Base-by-base conservation (phyloP, 352 stramenopile species). In the Phytophthora sansomeana region DNA sequence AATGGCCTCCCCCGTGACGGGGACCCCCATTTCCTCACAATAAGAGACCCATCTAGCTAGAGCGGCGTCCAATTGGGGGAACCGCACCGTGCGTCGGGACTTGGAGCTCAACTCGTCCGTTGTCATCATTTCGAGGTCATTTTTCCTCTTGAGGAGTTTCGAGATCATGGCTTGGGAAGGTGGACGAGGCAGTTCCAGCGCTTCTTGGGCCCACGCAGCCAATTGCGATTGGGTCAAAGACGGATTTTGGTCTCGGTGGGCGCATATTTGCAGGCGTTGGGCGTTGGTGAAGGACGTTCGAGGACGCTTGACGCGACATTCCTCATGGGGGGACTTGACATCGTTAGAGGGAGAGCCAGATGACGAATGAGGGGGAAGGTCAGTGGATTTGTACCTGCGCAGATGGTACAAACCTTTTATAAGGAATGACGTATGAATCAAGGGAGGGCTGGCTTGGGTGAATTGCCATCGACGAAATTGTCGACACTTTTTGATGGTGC, bases 111-210 rank as follows among this genome's bases (percentile, higher is more conserved):
- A 68, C 53, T 69, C 51, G 33, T 72, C 63, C 21, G 14, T 50
- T 28, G 68, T 66, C 57, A 72, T 72, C 24, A 10, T 53, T 32
- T 76, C 68, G 5, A 76, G 35, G 42, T 63, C 63, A 4, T 11
- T 17, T 64, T 76, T 73, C 26, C 68, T 54, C 52, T 76, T 76
- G 19, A 76, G 63, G 26, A 76, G 47, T 63, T 76, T 76, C 5
- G 63, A 73, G 26, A 76, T 76, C 68, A 76, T 76, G 35, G 63
- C 63, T 46, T 76, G 68, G 6, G 68, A 76, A 4, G 68, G 68
- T 58, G 68, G 62, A 17, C 68, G 68, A 5, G 63, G 68, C 46
- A 76, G 19, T 0, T 53, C 11, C 16, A 76, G 48, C 19, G 63
- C 29, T 43, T 73, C 63, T 16, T 67, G 58, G 1, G 58, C 68